phyloP scores from a whole-genome alignment of 768 basidiomycete species.

The Trametes meyenii region DNA sequence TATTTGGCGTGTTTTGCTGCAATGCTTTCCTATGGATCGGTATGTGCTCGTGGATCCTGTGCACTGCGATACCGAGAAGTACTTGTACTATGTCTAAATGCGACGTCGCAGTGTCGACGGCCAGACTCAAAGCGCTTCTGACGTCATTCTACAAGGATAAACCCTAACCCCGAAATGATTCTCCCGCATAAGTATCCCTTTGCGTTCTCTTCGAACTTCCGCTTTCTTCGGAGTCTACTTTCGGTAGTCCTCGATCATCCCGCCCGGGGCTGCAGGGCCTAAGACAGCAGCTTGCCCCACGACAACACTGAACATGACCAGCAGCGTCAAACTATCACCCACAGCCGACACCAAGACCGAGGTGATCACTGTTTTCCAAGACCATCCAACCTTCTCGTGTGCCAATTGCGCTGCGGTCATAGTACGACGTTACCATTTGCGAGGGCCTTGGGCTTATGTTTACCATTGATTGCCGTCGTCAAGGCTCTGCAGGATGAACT shows the following conservation, averaged over 20 bases:
- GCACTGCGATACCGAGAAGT: neutral
- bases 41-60: neutral
- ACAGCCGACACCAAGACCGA: slow-evolving; percentile 52
- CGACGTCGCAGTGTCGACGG: too few species aligned
- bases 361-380: slow-evolving; percentile 62
- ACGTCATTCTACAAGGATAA: too few species aligned
- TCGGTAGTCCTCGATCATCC: too few species aligned
- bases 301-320: neutral
- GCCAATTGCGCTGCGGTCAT: slow-evolving; percentile 70
- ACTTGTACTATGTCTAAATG: too few species aligned
- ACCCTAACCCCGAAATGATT: too few species aligned
- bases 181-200: too few species aligned
- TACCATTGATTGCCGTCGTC: slow-evolving; percentile 1
- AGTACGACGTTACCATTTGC: slow-evolving; percentile 36
- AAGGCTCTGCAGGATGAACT: slow-evolving; percentile 83
- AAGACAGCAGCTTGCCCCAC: too few species aligned
- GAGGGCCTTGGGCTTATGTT: neutral
- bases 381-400: slow-evolving; percentile 72
- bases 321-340: slow-evolving; percentile 17
- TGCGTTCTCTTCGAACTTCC: too few species aligned
- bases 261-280: too few species aligned
- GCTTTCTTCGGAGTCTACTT: too few species aligned
- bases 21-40: slow-evolving; percentile 9
- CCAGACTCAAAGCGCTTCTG: too few species aligned
- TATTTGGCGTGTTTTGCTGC: slow-evolving; percentile 4